A percentile compares a stretch with the other conserved stretches of the same genome.
Conservation (phyloP, 169 alveolate genomes). For the Plasmodium relictum region DNA sequence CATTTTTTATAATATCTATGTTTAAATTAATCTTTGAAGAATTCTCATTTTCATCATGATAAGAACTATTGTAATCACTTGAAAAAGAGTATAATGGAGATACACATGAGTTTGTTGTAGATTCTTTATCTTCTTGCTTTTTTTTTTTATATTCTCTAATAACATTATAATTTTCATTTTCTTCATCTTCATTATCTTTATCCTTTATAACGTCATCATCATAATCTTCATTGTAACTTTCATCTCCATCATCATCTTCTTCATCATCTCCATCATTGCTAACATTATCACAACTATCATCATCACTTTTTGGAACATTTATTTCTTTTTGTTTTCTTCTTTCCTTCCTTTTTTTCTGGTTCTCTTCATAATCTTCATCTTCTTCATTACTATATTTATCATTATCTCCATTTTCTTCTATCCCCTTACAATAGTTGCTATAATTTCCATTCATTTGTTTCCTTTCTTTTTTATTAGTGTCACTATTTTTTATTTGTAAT, state of each 20-base stretch:
- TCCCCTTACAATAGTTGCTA: not conserved
- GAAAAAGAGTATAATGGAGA: slow-evolving; percentile 45
- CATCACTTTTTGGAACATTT: not conserved
- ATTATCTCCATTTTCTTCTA: not conserved
- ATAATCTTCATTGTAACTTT: not conserved
- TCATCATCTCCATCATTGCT: not conserved
- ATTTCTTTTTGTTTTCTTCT: not conserved
- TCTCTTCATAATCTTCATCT: not conserved
- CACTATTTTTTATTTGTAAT: not conserved
- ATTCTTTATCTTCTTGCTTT: slow-evolving; percentile 4
- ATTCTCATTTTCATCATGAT: not conserved
- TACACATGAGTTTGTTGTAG: slow-evolving; percentile 27
- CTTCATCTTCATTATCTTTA: not conserved
- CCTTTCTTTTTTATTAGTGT: not conserved
- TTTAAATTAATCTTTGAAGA: not conserved
- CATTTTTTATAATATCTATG: slow-evolving; percentile 2
- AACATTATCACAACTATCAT: not conserved
- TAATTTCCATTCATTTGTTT: not conserved
- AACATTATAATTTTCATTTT: not conserved
- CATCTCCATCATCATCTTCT: slow-evolving; percentile 5
- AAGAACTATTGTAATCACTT: slow-evolving; percentile 25
- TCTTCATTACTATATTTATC: too few relatives aligned
- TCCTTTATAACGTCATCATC: not conserved
- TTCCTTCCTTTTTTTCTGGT: too few relatives aligned
- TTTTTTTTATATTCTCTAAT: not conserved